Conservation (phyloP, 2,329 filamentous ascomycete species). For the Arachnomyces sp. region DNA sequence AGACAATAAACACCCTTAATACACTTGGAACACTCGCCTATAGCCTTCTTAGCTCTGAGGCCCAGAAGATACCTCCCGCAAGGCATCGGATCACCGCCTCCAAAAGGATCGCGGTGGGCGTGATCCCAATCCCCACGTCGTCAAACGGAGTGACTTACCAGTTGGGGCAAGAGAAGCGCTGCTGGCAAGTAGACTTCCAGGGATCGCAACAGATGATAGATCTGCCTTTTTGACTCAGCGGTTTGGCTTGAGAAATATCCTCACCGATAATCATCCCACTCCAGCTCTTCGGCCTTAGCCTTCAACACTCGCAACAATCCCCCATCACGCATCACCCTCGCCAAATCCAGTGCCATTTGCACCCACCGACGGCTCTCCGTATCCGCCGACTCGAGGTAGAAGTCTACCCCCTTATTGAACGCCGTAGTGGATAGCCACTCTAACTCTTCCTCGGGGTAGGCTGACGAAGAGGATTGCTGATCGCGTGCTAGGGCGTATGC, state of each 20-base stretch:
- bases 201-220: no score
- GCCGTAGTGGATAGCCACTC: constrained; percentile 48
- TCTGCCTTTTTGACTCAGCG: no score
- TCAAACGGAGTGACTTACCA: no score
- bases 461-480: constrained; percentile 28
- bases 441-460: constrained; percentile 47
- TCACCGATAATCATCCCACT: constrained; percentile 11
- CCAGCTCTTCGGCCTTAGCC: constrained; percentile 21
- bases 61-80: no score
- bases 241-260: neutral
- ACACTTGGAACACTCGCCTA: no score
- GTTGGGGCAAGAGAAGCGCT: no score
- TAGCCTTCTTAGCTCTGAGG: no score
- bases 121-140: no score
- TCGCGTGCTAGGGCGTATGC: constrained; percentile 20
- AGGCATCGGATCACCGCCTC: no score
- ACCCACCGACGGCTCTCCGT: constrained; percentile 28
- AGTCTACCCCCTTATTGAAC: constrained; percentile 51
- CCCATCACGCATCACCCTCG: constrained; percentile 19
- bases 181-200: no score
- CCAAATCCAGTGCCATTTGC: constrained; percentile 27
- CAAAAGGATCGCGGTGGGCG: no score
- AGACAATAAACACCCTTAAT: no score
- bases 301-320: constrained; percentile 20
- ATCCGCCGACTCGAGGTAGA: constrained; percentile 31